Base-by-base conservation (phyloP, 2,329 filamentous ascomycete genomes). In the Cladosporium colombiae region DNA sequence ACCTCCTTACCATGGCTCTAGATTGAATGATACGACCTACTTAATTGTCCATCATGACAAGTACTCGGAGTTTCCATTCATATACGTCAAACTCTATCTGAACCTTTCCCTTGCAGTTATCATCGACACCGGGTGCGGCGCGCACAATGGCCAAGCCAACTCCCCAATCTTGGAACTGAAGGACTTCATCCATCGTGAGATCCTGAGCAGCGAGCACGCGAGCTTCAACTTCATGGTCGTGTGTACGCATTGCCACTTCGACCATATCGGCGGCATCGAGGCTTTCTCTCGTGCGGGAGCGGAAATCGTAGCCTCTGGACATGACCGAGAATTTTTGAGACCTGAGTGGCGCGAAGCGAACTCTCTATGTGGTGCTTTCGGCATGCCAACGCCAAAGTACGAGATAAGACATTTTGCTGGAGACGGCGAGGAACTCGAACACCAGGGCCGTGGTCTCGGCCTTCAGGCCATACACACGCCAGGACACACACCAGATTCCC, bases 401-500 rank as follows among this genome's bases (percentile, higher is more conserved):
- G 69, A 68, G 13, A 75, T 83, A 3, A 77, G 78, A 1, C 67
- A 78, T 25, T 83, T 80, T 79, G 79, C 78, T 11, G 66, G 72
- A 13, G 74, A 82, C 44, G 74, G 77, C 21, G 74, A 78, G 40
- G 68, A 69, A 23, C 71, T 82, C 5, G 60, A 66, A 7, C 21
- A 60, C 33, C 58, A 65, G 14, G 18, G 37, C 40, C 25, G 62
- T 3, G 67, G 71, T 25, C 73, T 82, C 14, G 73, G 74, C 1
- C 74, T 83, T 31, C 77, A 75, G n/a, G 75, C 83, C 29, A 72
- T 82, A 10, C 79, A 83, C 23, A 79, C 80, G 0, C 81, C 81
- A 2, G 82, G 82, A 16, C 81, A 83, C 68, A 82, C 80, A 0
- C 81, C 81, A 0, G 81, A 83, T 66, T 76, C 78, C 16, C 67